Conservation (phyloP, 2,329 filamentous ascomycete genomes). For the Pseudopithomyces maydicus region DNA sequence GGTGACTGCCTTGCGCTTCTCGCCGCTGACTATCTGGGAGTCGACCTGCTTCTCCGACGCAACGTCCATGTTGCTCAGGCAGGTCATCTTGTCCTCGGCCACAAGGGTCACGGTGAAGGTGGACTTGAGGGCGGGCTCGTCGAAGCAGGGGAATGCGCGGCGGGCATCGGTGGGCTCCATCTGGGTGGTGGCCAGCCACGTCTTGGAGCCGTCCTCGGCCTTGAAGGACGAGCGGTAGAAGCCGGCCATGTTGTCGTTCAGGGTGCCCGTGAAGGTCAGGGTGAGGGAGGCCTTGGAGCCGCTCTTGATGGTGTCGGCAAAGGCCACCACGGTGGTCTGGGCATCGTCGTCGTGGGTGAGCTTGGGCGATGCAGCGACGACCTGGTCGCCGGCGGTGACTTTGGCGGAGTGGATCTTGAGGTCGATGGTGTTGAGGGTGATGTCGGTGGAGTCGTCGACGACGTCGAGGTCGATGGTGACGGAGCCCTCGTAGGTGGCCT, state of each 20-base stretch:
- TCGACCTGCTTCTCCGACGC: constrained; percentile 75
- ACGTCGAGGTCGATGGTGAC: constrained; percentile 89
- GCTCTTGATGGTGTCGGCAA: constrained; percentile 73
- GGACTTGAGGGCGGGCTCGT: constrained; percentile 92
- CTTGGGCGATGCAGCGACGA: constrained; percentile 65
- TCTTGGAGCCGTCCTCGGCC: constrained; percentile 75
- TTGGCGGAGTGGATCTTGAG: constrained; percentile 79
- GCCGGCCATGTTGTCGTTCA: constrained; percentile 96
- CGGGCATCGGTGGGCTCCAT: constrained; percentile 97
- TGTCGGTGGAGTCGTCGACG: constrained; percentile 78
- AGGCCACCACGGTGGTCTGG: constrained; percentile 81
- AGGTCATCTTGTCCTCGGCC: constrained; percentile 88
- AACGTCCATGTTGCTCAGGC: constrained; percentile 96
- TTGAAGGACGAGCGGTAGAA: constrained; percentile 98
- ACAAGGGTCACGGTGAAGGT: constrained; percentile 90
- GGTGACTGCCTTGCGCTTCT: constrained; percentile 80
- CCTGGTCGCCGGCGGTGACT: constrained; percentile 64
- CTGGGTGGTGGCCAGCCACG: constrained; percentile 87
- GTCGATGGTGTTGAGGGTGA: constrained; percentile 87
- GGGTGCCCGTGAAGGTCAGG: constrained; percentile 75
- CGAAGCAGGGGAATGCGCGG: constrained; percentile 93
- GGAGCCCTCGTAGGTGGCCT: constrained; percentile 83
- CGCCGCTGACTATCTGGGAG: constrained; percentile 62
- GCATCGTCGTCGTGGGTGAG: constrained; percentile 77
- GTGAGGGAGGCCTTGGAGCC: constrained; percentile 79